phyloP scores from a whole-genome alignment of 768 basidiomycete species.

The Calocera cornea region DNA sequence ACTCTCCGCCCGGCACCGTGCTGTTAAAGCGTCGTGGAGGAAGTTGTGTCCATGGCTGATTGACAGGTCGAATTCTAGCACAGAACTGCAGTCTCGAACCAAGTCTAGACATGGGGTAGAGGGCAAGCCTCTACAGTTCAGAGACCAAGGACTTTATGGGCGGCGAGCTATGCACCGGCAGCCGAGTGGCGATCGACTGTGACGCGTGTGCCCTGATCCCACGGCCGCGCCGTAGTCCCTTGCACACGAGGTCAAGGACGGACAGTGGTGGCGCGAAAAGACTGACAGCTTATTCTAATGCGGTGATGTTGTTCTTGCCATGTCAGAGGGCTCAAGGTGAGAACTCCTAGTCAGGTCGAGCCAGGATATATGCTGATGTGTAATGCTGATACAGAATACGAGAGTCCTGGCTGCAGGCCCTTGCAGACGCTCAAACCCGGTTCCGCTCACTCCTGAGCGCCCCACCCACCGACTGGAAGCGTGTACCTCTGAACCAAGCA shows the following conservation, averaged over 20 bases:
- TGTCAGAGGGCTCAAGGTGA: slow-evolving; percentile 3
- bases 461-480: slow-evolving; percentile 58
- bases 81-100: neutral
- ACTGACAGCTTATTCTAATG: neutral
- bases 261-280: neutral
- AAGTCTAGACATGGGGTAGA: slow-evolving; percentile 3
- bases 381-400: slow-evolving; percentile 41
- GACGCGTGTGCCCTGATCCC: neutral
- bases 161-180: neutral
- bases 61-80: neutral
- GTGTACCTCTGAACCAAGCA: slow-evolving; percentile 37
- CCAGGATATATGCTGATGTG: neutral
- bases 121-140: neutral
- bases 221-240: too few species aligned
- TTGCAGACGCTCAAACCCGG: slow-evolving; percentile 58
- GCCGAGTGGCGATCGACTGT: neutral
- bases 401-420: slow-evolving; percentile 67
- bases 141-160: neutral
- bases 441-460: slow-evolving; percentile 70
- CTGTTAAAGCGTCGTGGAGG: neutral
- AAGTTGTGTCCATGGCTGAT: neutral
- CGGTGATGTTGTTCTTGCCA: slow-evolving; percentile 2
- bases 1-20: neutral
- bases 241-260: neutral
- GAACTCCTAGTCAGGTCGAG: neutral